Base-by-base conservation (phyloP, 176 grass and related monocot genomes). In the Microstegium vimineum region DNA sequence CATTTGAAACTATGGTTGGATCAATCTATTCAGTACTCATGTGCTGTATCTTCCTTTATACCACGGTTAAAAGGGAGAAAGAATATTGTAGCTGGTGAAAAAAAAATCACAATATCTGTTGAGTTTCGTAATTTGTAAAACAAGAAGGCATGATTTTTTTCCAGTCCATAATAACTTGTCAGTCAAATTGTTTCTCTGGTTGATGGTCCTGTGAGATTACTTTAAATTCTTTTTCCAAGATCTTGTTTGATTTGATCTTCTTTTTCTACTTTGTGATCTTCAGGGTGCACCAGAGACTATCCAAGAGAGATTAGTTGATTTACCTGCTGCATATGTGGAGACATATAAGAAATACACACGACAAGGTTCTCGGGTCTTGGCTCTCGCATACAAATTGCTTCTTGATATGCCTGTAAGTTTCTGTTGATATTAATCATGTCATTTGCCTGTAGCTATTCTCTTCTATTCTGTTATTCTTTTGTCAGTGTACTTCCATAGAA, bases 231-330 rank as follows among this genome's bases (percentile, higher is more conserved):
- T 74, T 7, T 54, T 25, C 54, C 35, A 13, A 41, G 47, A 15
- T 31, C 35, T 61, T 82, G 23, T 77, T 69, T 76, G 22, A 43
- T 66, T 57, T 83, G 14, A 18, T 38, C 10, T 22, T 52, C 20
- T 57, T 76, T 35, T 37, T 16, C 30, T 66, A 18, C 42, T 42
- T 43, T 81, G 23, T 79, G 42, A 49, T 76, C 23, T 82, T 73
- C 83, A 99, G 96, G 96, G 96, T 84, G 96, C 96, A 81, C 96
- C 96, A 34, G 96, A 99, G 83, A 99, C 96, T 51, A 93, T 99
- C 80, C 96, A 95, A 85, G 96, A 98, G 84, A 99, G 93, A 80
- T 83, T 95, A 78, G 66, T 90, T 80, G 89, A 95, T 72, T 49
- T 99, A 82, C 93, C 96, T 87, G 23, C 93, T 42, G 73, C 77